These are phyloP conservation scores for Tephrocybe sp. DNA, from an alignment of 768 basidiomycete species.

Conservation along the genomic window DNA sequence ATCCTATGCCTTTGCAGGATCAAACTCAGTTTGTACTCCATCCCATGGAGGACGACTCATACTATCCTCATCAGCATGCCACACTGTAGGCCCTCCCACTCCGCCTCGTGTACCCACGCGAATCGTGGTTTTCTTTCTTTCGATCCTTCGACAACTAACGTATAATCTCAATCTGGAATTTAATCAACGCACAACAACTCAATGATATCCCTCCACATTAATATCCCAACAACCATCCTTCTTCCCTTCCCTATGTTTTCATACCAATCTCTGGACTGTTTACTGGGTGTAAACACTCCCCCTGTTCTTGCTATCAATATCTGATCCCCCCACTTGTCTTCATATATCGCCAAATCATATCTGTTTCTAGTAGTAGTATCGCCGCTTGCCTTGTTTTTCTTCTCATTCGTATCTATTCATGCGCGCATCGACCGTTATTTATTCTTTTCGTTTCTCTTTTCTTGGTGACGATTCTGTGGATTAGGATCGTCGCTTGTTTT, in stretches of 20 bases:
- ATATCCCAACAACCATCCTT: not conserved
- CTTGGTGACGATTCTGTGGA: not conserved
- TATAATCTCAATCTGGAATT: conserved; percentile 2
- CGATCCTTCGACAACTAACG: not conserved
- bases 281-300: not conserved
- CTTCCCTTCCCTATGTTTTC: not conserved
- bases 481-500: not conserved
- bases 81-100: conserved; percentile 10
- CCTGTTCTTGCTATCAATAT: not conserved
- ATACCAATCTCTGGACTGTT: not conserved
- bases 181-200: conserved; percentile 4
- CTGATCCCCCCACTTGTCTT: not conserved
- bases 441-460: conserved; percentile 1
- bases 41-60: conserved; percentile 16
- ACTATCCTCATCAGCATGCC: conserved; percentile 17
- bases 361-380: not conserved
- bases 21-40: conserved; percentile 19
- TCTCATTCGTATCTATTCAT: conserved; percentile 4
- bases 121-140: too few relatives aligned
- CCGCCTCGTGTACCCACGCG: too few relatives aligned
- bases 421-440: not conserved
- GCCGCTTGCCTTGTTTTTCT: not conserved
- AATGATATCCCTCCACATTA: conserved; percentile 3
- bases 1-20: conserved; percentile 13
- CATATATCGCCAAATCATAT: not conserved